Conservation (phyloP, 2,329 filamentous ascomycete species). For the Cytospora paraplurivora region DNA sequence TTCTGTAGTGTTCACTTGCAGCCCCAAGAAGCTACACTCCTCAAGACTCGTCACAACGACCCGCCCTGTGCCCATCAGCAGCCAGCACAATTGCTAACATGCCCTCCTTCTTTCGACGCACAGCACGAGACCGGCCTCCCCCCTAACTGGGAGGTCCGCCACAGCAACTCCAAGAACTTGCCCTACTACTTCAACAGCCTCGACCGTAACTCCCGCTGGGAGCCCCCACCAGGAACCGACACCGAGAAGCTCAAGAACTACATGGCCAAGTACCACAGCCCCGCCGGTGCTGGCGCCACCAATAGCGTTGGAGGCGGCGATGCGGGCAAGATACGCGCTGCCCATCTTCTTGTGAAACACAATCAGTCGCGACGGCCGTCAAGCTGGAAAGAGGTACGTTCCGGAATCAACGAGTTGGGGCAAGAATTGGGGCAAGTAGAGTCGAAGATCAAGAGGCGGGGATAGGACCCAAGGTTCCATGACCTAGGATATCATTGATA, state of each 20-base stretch:
- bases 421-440: too few species aligned
- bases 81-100: conserved; percentile 5
- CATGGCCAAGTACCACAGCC: conserved; percentile 86
- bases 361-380: conserved; percentile 82
- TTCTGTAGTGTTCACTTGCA: too few species aligned
- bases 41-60: not conserved
- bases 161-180: conserved; percentile 97
- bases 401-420: not conserved
- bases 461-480: too few species aligned
- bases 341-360: conserved; percentile 94
- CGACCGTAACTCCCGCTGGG: conserved; percentile 91
- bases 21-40: too few species aligned
- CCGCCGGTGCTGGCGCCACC: conserved; percentile 46
- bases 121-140: conserved; percentile 80
- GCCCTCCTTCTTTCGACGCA: not conserved
- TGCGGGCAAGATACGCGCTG: conserved; percentile 84
- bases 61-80: not conserved
- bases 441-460: not conserved
- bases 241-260: conserved; percentile 90
- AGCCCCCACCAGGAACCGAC: conserved; percentile 85
- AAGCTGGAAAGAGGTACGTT: conserved; percentile 79
- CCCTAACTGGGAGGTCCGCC: conserved; percentile 89
- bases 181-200: conserved; percentile 96
- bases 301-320: conserved; percentile 31
- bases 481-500: too few species aligned